These are phyloP conservation scores for Rheum nobile DNA, from an alignment of 148 eudicot species.

Conservation along the genomic window DNA sequence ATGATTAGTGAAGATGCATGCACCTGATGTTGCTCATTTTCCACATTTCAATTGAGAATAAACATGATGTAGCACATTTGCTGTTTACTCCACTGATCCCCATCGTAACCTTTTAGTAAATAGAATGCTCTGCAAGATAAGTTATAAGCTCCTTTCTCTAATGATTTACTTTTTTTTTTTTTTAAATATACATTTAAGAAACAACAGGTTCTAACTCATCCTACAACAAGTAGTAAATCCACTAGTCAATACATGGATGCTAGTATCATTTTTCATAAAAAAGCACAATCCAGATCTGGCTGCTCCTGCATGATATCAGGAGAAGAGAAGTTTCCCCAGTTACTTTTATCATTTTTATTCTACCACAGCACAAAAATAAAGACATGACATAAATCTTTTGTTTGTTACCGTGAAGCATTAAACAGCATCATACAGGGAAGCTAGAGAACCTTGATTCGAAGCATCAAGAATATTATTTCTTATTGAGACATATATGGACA, in stretches of 20 bases:
- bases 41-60: background rate
- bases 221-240: background rate
- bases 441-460: background rate
- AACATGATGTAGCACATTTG: background rate
- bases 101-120: background rate
- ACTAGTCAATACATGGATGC: background rate
- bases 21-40: background rate
- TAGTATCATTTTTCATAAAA: background rate
- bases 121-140: background rate
- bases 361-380: background rate
- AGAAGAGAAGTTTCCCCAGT: background rate
- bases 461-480: background rate
- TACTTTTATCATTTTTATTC: background rate
- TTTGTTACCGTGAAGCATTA: background rate
- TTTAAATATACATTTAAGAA: background rate
- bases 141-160: background rate
- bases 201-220: background rate
- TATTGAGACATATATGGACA: background rate
- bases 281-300: background rate
- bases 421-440: background rate
- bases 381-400: background rate
- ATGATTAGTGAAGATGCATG: background rate
- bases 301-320: background rate
- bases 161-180: background rate
- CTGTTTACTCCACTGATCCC: background rate